Evolutionary conservation across 2,329 filamentous ascomycete genomes (phyloP).

Genomic region (Gnomoniopsis sp.): DNA sequence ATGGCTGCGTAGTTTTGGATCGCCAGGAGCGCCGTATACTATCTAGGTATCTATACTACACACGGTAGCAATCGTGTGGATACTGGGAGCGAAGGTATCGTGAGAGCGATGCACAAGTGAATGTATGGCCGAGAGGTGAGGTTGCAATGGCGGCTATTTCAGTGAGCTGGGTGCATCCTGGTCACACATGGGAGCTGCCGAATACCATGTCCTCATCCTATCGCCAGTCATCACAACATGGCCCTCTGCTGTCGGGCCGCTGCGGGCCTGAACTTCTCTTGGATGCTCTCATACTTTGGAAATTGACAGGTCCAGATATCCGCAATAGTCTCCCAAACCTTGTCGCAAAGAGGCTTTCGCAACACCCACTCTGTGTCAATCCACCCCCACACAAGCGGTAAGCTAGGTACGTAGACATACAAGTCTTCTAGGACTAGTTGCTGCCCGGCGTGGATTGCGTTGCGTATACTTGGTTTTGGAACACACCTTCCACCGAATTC

Average conservation of each 20-base stretch:
- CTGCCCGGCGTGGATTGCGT: no score
- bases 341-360: no score
- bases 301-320: not conserved
- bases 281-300: not conserved
- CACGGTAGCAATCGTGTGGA: not conserved
- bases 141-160: slow-evolving; percentile 17
- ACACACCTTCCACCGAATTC: not conserved
- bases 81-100: not conserved
- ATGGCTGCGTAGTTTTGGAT: not conserved
- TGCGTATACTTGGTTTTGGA: no score
- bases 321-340: no score
- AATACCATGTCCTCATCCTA: not conserved
- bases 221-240: slow-evolving; percentile 1
- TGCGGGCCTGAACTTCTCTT: not conserved
- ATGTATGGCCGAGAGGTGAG: slow-evolving; percentile 3
- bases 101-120: not conserved
- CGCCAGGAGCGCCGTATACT: not conserved
- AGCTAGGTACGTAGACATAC: no score
- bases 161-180: slow-evolving; percentile 5
- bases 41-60: not conserved
- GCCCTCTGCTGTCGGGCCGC: not conserved
- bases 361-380: no score
- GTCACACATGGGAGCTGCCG: slow-evolving; percentile 12
- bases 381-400: no score
- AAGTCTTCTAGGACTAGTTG: no score